phyloP scores from a whole-genome alignment of 176 grass and related monocot genomes.

The Secale cereale region DNA sequence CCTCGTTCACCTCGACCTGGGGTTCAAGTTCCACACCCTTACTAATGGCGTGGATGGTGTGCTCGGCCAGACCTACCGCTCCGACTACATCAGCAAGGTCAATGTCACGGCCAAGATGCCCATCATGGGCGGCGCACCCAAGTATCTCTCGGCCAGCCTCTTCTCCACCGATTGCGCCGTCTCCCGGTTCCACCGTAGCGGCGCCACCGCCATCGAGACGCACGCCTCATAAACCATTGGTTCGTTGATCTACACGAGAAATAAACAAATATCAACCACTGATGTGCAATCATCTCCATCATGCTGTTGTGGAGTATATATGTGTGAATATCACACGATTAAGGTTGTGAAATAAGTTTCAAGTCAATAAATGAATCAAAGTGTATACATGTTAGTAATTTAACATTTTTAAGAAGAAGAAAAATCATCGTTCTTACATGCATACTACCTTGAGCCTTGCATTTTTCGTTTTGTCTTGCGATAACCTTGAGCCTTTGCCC shows the following conservation, averaged over 20 bases:
- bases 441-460: too few species aligned
- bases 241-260: neutral
- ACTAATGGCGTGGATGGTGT: slow-evolving; percentile 26
- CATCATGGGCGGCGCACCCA: slow-evolving; percentile 25
- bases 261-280: neutral
- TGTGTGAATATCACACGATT: too few species aligned
- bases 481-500: too few species aligned
- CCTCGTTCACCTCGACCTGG: slow-evolving; percentile 64
- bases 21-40: slow-evolving; percentile 60
- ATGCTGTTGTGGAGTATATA: neutral
- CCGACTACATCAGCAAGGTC: slow-evolving; percentile 7
- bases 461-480: too few species aligned
- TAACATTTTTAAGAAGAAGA: too few species aligned
- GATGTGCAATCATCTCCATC: fast-evolving
- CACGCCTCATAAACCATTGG: neutral
- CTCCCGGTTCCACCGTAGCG: neutral
- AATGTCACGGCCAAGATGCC: slow-evolving; percentile 26
- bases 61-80: slow-evolving; percentile 35
- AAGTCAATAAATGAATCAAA: neutral
- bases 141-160: slow-evolving; percentile 15
- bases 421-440: too few species aligned
- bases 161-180: slow-evolving; percentile 14
- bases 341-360: neutral
- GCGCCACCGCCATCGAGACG: neutral
- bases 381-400: too few species aligned